Evolutionary conservation across 164 flowering plant genomes (phyloP).

Genomic region (Vitis riparia): DNA sequence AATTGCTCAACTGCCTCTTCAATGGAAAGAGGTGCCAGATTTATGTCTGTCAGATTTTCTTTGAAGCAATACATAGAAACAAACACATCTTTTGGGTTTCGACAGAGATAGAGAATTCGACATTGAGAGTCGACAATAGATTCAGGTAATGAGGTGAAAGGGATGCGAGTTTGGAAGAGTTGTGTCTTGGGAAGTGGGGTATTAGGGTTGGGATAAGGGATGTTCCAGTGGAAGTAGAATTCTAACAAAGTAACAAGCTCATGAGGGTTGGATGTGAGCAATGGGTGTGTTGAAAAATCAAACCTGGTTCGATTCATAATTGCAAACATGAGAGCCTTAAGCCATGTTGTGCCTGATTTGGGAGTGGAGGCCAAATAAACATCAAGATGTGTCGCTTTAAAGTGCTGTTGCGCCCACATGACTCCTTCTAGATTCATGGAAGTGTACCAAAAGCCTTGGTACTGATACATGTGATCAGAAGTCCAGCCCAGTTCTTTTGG

Average conservation of each 20-base stretch:
- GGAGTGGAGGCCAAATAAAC: background rate
- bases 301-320: background rate
- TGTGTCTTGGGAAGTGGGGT: background rate
- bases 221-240: background rate
- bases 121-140: too few relatives aligned
- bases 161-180: background rate
- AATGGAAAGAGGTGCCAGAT: background rate
- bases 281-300: background rate
- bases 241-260: constrained; percentile 1
- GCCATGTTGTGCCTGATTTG: constrained; percentile 6
- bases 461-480: too few relatives aligned
- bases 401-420: background rate
- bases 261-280: constrained; percentile 8
- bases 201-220: background rate
- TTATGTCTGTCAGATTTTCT: too few relatives aligned
- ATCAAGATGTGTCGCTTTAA: background rate
- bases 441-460: too few relatives aligned
- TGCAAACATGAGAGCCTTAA: background rate
- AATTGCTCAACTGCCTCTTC: background rate
- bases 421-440: too few relatives aligned
- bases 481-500: too few relatives aligned
- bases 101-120: too few relatives aligned
- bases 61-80: background rate
- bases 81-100: background rate
- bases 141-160: too few relatives aligned